Evolutionary conservation across 768 basidiomycete species (phyloP).

Genomic region (Mycena metata): DNA sequence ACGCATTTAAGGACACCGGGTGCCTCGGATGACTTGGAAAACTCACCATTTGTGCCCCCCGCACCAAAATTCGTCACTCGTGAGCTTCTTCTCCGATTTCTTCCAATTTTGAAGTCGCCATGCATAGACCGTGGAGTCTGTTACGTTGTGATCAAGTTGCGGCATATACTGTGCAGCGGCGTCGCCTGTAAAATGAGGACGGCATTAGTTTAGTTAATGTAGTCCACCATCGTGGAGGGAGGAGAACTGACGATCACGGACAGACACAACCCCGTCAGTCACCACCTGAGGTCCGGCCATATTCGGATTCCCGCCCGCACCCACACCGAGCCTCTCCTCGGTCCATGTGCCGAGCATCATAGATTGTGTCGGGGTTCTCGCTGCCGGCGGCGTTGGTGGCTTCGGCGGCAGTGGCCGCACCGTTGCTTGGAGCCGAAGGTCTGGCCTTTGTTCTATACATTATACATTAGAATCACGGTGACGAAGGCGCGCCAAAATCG

Average conservation of each 20-base stretch:
- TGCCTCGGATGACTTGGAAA: constrained; percentile 4
- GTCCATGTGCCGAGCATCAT: neutral
- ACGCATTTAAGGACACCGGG: constrained; percentile 21
- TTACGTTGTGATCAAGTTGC: constrained; percentile 95
- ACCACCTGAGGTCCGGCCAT: neutral
- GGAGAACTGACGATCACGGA: constrained; percentile 31
- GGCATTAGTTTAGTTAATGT: constrained; percentile 41
- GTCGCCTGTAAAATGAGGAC: constrained; percentile 70
- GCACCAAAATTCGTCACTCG: constrained; percentile 94
- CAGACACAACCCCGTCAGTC: no score
- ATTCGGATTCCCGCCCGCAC: neutral
- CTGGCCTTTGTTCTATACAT: constrained; percentile 12
- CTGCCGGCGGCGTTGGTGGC: constrained; percentile 7
- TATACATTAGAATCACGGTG: constrained; percentile 9
- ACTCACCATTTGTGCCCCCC: constrained; percentile 96
- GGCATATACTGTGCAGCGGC: constrained; percentile 96
- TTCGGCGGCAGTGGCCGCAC: constrained; percentile 13
- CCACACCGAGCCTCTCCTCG: constrained; percentile 3
- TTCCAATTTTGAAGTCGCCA: constrained; percentile 93
- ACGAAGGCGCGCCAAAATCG: constrained; percentile 4
- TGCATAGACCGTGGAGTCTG: constrained; percentile 93
- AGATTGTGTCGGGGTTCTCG: constrained; percentile 1
- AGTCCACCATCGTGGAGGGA: constrained; percentile 37
- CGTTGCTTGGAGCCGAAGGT: constrained; percentile 6
- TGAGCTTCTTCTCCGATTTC: constrained; percentile 94